phyloP scores from a whole-genome alignment of 2,329 filamentous ascomycete species.

The Cercospora beticola region DNA sequence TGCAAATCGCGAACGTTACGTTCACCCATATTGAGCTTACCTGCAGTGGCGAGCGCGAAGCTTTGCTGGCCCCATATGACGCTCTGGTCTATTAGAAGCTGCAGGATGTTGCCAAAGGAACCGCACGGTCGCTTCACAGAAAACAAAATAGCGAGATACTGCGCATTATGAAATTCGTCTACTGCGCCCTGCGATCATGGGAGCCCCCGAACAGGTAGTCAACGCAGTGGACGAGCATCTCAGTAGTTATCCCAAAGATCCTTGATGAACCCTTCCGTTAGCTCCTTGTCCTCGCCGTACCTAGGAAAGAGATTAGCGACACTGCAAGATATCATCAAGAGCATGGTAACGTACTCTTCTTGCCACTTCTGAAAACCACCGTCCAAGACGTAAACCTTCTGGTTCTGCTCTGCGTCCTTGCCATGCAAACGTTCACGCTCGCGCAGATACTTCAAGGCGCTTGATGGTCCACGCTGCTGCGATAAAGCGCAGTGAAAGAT shows the following conservation, averaged over 20 bases:
- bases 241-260: constrained; percentile 69
- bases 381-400: constrained; percentile 79
- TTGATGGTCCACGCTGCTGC: constrained; percentile 83
- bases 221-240: neutral
- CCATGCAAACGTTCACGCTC: constrained; percentile 61
- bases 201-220: neutral
- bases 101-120: neutral
- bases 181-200: neutral
- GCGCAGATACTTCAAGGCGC: constrained; percentile 75
- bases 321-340: neutral
- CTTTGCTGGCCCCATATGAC: neutral
- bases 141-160: neutral
- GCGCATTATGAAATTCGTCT: neutral
- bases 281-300: constrained; percentile 70
- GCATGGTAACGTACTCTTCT: constrained; percentile 55
- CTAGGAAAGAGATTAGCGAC: constrained; percentile 30
- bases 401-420: constrained; percentile 43
- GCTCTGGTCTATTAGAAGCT: neutral
- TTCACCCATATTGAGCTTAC: neutral
- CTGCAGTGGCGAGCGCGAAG: neutral
- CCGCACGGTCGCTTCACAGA: no score
- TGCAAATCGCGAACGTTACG: neutral
- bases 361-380: constrained; percentile 88
- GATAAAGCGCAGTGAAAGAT: constrained; percentile 93
- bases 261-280: constrained; percentile 82